A percentile compares a stretch with the other conserved stretches of the same genome.
These are phyloP conservation scores for Heritiera fomes DNA, from an alignment of 345 rosid species.

Conservation along the genomic window DNA sequence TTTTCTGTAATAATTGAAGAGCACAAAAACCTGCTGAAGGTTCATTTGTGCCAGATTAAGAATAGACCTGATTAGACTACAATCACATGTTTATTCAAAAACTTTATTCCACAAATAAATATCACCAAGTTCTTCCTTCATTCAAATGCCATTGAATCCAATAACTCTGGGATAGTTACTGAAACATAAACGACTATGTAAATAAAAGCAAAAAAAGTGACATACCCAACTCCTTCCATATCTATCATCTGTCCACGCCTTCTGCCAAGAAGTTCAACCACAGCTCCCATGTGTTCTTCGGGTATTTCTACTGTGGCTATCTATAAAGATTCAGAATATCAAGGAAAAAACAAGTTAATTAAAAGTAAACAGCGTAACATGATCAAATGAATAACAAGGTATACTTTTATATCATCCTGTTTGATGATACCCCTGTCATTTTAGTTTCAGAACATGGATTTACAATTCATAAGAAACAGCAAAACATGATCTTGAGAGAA, in stretches of 20 bases:
- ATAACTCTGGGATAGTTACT: neutral
- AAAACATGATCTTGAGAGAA: slow-evolving; percentile 3
- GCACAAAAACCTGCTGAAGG: neutral
- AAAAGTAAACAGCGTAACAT: neutral
- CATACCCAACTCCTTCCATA: slow-evolving; percentile 83
- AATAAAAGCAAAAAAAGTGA: slow-evolving; percentile 17
- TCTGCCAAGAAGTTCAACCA: slow-evolving; percentile 75
- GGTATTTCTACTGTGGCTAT: slow-evolving; percentile 95
- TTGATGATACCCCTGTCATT: slow-evolving; percentile 7
- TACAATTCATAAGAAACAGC: neutral
- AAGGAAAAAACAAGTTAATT: neutral
- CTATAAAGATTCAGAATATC: slow-evolving; percentile 40
- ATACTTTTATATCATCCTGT: neutral
- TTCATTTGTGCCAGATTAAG: neutral
- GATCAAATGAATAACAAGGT: neutral
- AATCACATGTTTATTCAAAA: slow-evolving; percentile 1
- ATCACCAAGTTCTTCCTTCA: neutral
- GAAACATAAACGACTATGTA: neutral
- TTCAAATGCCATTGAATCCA: neutral
- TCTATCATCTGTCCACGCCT: slow-evolving; percentile 76
- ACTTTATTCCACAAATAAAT: neutral
- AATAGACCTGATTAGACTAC: neutral
- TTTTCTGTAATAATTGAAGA: neutral
- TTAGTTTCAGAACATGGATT: slow-evolving; percentile 7
- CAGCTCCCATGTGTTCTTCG: slow-evolving; percentile 91